Evolutionary conservation across 306 rosid genomes (phyloP).

Genomic region (Sesbania bispinosa): DNA sequence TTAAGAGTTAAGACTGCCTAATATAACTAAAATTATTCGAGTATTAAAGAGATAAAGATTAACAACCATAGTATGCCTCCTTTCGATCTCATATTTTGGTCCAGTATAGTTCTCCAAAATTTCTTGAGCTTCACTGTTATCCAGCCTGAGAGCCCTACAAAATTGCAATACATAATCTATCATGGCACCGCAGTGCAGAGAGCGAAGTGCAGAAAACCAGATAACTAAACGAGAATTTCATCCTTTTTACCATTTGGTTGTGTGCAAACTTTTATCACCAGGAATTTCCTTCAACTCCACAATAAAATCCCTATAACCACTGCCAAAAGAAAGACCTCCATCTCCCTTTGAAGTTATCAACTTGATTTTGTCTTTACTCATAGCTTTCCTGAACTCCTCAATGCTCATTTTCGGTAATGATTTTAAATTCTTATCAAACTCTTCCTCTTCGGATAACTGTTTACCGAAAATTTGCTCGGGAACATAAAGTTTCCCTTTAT

Average conservation of each 20-base stretch:
- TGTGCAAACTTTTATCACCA: conserved; percentile 85
- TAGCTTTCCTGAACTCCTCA: conserved; percentile 63
- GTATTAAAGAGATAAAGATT: conserved; percentile 25
- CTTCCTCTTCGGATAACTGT: conserved; percentile 70
- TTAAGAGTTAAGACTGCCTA: neutral
- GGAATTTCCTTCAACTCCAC: conserved; percentile 86
- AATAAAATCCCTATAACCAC: conserved; percentile 47
- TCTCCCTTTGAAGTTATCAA: conserved; percentile 66
- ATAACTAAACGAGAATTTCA: conserved; percentile 8
- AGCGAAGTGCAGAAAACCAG: too few relatives aligned
- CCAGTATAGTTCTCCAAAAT: conserved; percentile 72
- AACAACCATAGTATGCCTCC: conserved; percentile 58
- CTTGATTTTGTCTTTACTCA: conserved; percentile 62
- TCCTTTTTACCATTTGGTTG: conserved; percentile 72
- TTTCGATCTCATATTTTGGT: conserved; percentile 79
- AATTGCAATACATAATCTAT: conserved; percentile 11
- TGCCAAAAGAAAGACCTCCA: conserved; percentile 15
- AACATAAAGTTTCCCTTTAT: conserved; percentile 89
- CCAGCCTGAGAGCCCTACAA: conserved; percentile 67
- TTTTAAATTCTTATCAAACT: conserved; percentile 45
- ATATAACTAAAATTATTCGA: conserved; percentile 8
- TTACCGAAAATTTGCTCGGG: conserved; percentile 83
- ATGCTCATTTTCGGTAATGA: conserved; percentile 69
- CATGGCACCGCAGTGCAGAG: conserved; percentile 6
- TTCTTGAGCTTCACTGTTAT: conserved; percentile 50